These are phyloP conservation scores for Astragalus membranaceus DNA, from an alignment of 306 rosid genomes.

Conservation along the genomic window DNA sequence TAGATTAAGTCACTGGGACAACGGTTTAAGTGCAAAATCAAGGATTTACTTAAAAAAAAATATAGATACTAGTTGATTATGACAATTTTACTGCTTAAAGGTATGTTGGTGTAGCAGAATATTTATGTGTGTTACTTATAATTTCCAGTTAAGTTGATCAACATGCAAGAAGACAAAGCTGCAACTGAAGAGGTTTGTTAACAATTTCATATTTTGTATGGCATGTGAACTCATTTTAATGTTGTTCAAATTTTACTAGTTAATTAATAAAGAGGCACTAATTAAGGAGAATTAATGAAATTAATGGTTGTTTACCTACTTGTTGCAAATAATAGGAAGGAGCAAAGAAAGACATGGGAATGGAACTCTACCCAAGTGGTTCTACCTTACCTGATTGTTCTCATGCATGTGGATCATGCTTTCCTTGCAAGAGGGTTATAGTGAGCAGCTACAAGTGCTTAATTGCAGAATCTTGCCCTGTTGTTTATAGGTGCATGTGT, in stretches of 20 bases:
- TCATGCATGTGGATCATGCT: conserved; percentile 80
- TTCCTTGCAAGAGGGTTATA: conserved; percentile 86
- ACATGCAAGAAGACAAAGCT: conserved; percentile 12
- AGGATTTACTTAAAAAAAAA: too few relatives aligned
- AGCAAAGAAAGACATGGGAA: conserved; percentile 27
- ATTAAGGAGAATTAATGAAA: background rate
- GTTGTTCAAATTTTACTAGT: background rate
- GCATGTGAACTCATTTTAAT: background rate
- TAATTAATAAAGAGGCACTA: background rate
- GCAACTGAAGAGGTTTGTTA: conserved; percentile 26
- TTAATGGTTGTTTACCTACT: background rate
- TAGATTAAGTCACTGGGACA: too few relatives aligned
- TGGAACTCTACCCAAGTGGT: conserved; percentile 48
- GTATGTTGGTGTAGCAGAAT: background rate
- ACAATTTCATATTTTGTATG: background rate
- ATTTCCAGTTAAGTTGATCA: conserved; percentile 21
- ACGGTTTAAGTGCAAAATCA: background rate
- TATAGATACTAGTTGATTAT: background rate
- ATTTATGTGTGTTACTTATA: background rate
- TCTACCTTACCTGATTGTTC: conserved; percentile 80
- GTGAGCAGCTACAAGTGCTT: conserved; percentile 89
- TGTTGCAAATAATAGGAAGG: conserved; percentile 26
- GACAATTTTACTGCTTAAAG: background rate
- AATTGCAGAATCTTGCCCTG: conserved; percentile 69
- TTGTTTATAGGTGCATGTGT: conserved; percentile 72